Evolutionary conservation across 805 yeast genomes (phyloP).

Genomic region (Tetrapisispora taiwanensis): DNA sequence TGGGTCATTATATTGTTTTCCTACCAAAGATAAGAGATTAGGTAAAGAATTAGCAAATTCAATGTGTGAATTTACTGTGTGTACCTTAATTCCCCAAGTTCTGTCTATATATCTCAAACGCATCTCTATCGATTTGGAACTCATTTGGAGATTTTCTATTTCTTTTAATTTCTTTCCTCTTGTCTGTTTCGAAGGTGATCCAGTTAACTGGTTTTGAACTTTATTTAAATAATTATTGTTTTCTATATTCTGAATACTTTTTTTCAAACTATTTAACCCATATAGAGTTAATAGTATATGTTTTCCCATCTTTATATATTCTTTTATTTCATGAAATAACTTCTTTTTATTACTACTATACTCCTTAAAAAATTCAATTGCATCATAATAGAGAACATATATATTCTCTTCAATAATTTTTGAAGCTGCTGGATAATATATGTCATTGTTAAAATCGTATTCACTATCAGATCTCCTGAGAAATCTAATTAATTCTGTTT

Average conservation of each 20-base stretch:
- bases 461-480: slow-evolving; percentile 38
- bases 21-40: slow-evolving; percentile 48
- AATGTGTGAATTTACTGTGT: slow-evolving; percentile 33
- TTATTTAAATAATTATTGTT: slow-evolving; percentile 36
- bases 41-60: slow-evolving; percentile 44
- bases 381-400: slow-evolving; percentile 37
- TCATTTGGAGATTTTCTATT: slow-evolving; percentile 11
- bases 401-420: slow-evolving; percentile 36
- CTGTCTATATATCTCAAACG: slow-evolving; percentile 39
- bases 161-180: slow-evolving; percentile 10
- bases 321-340: slow-evolving; percentile 17
- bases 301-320: slow-evolving; percentile 17
- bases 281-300: slow-evolving; percentile 37
- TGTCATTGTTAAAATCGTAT: slow-evolving; percentile 40
- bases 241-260: slow-evolving; percentile 35
- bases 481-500: slow-evolving; percentile 42
- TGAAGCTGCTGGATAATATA: slow-evolving; percentile 44
- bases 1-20: slow-evolving; percentile 45
- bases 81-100: slow-evolving; percentile 38
- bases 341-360: slow-evolving; percentile 23
- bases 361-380: slow-evolving; percentile 34
- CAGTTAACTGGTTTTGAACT: slow-evolving; percentile 25
- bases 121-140: slow-evolving; percentile 30
- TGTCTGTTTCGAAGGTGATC: slow-evolving; percentile 1
- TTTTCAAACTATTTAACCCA: slow-evolving; percentile 39